Evolutionary conservation across 257 asterid genomes (phyloP).

Genomic region (Echium plantagineum): DNA sequence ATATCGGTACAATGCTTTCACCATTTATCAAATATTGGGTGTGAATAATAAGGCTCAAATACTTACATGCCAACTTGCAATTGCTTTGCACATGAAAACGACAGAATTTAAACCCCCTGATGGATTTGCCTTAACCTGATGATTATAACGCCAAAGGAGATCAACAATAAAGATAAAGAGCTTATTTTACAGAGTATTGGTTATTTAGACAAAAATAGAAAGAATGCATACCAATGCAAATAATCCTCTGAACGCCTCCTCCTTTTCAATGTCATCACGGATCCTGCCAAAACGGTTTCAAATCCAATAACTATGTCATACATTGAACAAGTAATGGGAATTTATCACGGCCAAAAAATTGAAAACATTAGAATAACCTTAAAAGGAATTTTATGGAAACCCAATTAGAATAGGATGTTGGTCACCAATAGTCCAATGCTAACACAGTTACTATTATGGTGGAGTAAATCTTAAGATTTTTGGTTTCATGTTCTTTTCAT

Average conservation of each 20-base stretch:
- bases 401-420: no score
- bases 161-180: constrained; percentile 4
- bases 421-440: neutral
- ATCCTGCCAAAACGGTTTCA: constrained; percentile 40
- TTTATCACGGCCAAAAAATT: neutral
- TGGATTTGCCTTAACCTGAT: constrained; percentile 85
- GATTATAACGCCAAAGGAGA: constrained; percentile 9
- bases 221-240: constrained; percentile 68
- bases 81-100: constrained; percentile 69
- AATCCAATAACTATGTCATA: neutral
- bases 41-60: neutral
- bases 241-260: constrained; percentile 92
- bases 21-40: neutral
- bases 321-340: neutral
- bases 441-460: neutral
- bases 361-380: neutral
- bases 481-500: neutral
- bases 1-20: neutral
- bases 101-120: constrained; percentile 78
- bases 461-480: no score
- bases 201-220: neutral
- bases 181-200: neutral
- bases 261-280: constrained; percentile 94
- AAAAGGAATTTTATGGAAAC: no score
- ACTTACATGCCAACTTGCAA: constrained; percentile 98